Evolutionary conservation across 176 grass and related monocot genomes (phyloP).

Genomic region (Triticum aestivum): IWGSC_CS_RefSeq_v2.1 NC_057799.1:145078008-145078507

Average conservation of each 20-base stretch:
- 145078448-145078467: background rate
- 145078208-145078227: background rate
- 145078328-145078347: constrained; percentile 91
- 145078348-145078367: constrained; percentile 94
- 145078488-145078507: background rate
- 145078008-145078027: background rate
- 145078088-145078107: background rate
- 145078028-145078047: background rate
- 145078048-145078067: background rate
- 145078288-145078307: constrained; percentile 96
- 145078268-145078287: constrained; percentile 53
- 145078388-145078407: constrained; percentile 17
- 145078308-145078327: constrained; percentile 96
- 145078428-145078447: background rate
- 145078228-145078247: background rate
- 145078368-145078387: constrained; percentile 75
- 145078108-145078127: background rate
- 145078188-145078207: background rate
- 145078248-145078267: constrained; percentile 19
- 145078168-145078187: background rate
- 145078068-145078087: constrained; percentile 3
- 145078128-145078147: constrained; percentile 2
- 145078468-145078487: background rate
- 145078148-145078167: background rate
- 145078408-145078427: constrained; percentile 5